Base-by-base conservation (phyloP, 1,284 basidiomycete genomes). In the Heterobasidion irregulare region DNA sequence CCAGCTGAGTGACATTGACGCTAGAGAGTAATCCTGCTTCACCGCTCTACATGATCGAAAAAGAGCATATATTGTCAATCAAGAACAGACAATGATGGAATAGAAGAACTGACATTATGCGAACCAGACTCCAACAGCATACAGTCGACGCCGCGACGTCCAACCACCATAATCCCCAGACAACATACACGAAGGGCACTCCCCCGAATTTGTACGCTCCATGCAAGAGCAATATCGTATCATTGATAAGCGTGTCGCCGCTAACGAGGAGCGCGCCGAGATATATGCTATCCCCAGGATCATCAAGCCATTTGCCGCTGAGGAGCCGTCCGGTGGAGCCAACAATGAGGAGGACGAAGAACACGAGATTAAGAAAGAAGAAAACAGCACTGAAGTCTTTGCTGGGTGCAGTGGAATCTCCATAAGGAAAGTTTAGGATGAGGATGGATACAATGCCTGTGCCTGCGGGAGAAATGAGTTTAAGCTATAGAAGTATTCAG, bases 111-210 rank as follows among this genome's bases (percentile, higher is more conserved):
- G 54, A 84, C 83, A 89, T 88, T 47, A 81, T 66, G 61, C 88
- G 84, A 6, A 88, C 68, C 56, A 85, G 72, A 8, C 83, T 81
- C 66, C 86, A 81, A 59, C 79, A 82, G 57, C 83, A 82, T 26
- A 78, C 32, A 6, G 84, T 64, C 0, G 87, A 81, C 18, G 87
- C 61, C 1, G 74, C 67, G 2, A 82, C 74, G 59, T 87, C 80
- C 43, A 84, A 59, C 89, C 88, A 92, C 89, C 90, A 92, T 9
- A 89, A 63, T 1, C 65, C 77, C 80, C 87, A 87, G 16, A 88
- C 69, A 36, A 80, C 69, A 53, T 78, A 81, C 0, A 84, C 69
- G 65, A 89, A 87, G 0, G 63, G 53, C 41, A 64, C 66, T 8
- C 85, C 84, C 41, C 81, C 83, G 54, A 84, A 71, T 46, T 65